Conservation (phyloP, 257 asterid genomes). For the Galeopsis tetrahit region DNA sequence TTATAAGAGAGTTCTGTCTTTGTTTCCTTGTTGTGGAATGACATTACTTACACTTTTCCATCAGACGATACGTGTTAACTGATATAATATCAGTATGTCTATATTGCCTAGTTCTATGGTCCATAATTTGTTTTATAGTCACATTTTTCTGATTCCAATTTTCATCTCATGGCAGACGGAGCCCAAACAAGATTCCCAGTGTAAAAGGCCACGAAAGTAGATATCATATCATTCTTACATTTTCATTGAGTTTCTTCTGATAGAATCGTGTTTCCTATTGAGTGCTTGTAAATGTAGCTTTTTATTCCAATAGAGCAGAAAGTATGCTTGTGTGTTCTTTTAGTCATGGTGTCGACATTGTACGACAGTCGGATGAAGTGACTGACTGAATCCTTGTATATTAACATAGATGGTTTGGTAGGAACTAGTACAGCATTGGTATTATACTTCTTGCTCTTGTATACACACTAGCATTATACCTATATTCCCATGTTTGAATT, state of each 20-base stretch:
- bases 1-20: neutral
- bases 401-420: constrained; percentile 35
- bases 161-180: constrained; percentile 53
- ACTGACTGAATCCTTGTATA: constrained; percentile 27
- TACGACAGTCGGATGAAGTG: constrained; percentile 14
- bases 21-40: neutral
- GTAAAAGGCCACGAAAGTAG: constrained; percentile 65
- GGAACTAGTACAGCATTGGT: constrained; percentile 16
- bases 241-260: constrained; percentile 22
- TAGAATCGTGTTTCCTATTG: constrained; percentile 23
- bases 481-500: neutral
- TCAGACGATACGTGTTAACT: neutral
- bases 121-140: neutral
- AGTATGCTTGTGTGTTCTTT: neutral
- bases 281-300: constrained; percentile 34
- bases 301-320: constrained; percentile 13
- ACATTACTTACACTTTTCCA: neutral
- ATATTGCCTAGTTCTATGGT: constrained; percentile 21
- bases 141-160: constrained; percentile 10
- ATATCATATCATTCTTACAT: constrained; percentile 13
- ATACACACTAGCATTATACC: neutral
- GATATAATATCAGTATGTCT: neutral
- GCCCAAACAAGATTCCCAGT: constrained; percentile 50
- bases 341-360: constrained; percentile 29
- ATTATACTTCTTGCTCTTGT: neutral